Percentiles rank a stretch among this genome's conserved stretches.
Conservation (phyloP, 176 grass and related monocot genomes). For the Leersia perrieri region DNA sequence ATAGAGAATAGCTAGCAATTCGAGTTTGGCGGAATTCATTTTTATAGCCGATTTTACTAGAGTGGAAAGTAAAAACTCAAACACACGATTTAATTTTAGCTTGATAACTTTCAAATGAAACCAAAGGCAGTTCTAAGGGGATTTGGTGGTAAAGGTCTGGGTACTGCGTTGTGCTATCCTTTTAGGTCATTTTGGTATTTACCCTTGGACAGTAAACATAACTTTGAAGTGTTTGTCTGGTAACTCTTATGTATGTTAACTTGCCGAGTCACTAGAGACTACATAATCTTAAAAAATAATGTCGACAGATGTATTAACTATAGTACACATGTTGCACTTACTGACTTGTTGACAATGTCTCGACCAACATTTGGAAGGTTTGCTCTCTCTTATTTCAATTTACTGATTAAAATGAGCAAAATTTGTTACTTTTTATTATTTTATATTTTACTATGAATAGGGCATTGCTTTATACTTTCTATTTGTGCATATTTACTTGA, state of each 20-base stretch:
- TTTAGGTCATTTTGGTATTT: background rate
- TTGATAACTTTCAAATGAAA: conserved; percentile 3
- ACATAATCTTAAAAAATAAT: background rate
- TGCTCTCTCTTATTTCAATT: conserved; percentile 2
- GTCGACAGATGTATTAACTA: background rate
- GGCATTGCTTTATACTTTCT: background rate
- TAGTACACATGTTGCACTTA: background rate
- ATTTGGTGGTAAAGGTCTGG: background rate
- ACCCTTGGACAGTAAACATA: background rate
- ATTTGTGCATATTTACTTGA: background rate
- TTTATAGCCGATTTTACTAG: background rate
- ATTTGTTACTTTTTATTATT: background rate
- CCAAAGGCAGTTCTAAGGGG: background rate
- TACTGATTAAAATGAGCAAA: background rate
- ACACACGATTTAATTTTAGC: background rate
- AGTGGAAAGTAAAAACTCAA: background rate
- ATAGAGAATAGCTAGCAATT: background rate
- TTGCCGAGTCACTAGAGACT: background rate
- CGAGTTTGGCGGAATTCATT: background rate
- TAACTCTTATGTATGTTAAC: background rate
- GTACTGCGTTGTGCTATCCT: background rate
- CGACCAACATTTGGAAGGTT: background rate
- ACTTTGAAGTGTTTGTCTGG: background rate
- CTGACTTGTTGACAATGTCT: background rate
- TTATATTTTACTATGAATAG: background rate